A percentile compares a stretch with the other conserved stretches of the same genome.
These are phyloP conservation scores for Aspergillus caelatus DNA, from an alignment of 2,329 filamentous ascomycete genomes.

Conservation along the genomic window DNA sequence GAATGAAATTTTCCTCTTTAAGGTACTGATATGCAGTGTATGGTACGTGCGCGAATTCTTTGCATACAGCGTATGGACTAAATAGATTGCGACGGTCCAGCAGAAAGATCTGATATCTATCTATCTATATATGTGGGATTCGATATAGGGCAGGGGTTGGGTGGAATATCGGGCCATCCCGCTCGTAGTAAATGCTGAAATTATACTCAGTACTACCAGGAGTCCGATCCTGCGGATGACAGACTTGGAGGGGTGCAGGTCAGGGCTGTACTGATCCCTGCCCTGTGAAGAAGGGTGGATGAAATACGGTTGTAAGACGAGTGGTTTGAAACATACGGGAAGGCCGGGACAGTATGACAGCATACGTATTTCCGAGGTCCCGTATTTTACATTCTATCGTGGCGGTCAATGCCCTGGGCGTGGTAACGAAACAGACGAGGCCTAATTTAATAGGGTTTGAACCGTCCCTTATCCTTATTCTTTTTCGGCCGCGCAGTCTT, in stretches of 20 bases:
- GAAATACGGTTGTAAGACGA: not conserved
- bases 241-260: not conserved
- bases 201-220: not conserved
- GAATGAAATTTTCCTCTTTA: not conserved
- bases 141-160: not conserved
- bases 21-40: not conserved
- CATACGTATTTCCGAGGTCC: not conserved
- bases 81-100: not conserved
- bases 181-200: not conserved
- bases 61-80: not conserved
- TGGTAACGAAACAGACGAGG: not conserved
- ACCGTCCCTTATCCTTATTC: slow-evolving; percentile 40
- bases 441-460: slow-evolving; percentile 37
- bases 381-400: not conserved
- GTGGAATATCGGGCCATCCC: not conserved
- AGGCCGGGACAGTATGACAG: not conserved
- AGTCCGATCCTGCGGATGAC: not conserved
- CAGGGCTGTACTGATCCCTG: not conserved
- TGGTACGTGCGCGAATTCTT: not conserved
- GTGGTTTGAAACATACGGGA: not conserved
- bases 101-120: too few relatives aligned
- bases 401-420: not conserved
- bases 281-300: not conserved
- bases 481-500: slow-evolving; percentile 35
- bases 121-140: not conserved